Evolutionary conservation across 768 basidiomycete species (phyloP).

Genomic region (Hericium alpestre): DNA sequence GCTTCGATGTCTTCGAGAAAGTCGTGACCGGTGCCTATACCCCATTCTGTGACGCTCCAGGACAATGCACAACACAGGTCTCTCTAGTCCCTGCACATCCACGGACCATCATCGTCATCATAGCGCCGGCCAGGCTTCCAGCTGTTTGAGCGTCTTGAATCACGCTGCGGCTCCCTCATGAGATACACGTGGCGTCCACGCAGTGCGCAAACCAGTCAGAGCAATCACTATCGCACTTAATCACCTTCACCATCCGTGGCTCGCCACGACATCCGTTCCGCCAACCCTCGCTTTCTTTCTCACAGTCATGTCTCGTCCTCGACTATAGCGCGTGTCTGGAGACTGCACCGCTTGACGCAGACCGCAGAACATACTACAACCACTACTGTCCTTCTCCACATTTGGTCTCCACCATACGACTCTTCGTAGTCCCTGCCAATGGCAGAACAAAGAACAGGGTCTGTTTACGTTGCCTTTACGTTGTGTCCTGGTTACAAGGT

Average conservation of each 20-base stretch:
- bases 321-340: background rate
- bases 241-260: background rate
- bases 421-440: background rate
- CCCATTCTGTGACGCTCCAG: background rate
- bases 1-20: background rate
- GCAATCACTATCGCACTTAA: constrained; percentile 7
- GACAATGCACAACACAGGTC: background rate
- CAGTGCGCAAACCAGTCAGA: background rate
- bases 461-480: background rate
- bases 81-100: background rate
- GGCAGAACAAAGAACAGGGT: background rate
- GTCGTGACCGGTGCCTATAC: too few species aligned
- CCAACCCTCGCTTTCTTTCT: background rate
- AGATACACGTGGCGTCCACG: constrained; percentile 5
- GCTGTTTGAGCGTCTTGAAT: background rate
- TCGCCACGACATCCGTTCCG: background rate
- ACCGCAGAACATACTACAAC: background rate
- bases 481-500: background rate
- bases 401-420: background rate
- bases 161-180: background rate
- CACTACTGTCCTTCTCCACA: background rate
- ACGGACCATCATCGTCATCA: background rate
- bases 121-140: too few species aligned
- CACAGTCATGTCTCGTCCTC: background rate
- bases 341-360: background rate